A percentile compares a stretch with the other conserved stretches of the same genome.
These are phyloP conservation scores for Oryza coarctata DNA, from an alignment of 176 grass and related monocot genomes.

Conservation along the genomic window DNA sequence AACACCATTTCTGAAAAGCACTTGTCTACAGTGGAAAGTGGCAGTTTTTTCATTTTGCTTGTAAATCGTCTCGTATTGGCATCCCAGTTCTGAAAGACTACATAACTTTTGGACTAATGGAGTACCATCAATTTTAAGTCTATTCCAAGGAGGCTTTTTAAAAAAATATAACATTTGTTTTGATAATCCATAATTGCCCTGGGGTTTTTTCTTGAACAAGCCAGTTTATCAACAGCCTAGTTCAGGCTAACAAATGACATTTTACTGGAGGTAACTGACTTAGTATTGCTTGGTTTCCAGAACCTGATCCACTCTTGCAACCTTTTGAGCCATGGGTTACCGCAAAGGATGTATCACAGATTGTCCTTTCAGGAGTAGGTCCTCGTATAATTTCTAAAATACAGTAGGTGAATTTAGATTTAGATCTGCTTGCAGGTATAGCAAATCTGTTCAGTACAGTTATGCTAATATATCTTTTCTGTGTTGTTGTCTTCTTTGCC, in stretches of 20 bases:
- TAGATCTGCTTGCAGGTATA: neutral
- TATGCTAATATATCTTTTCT: constrained; percentile 22
- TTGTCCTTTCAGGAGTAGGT: neutral
- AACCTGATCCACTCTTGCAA: neutral
- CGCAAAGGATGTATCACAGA: neutral
- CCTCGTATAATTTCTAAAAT: neutral
- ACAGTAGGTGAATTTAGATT: neutral
- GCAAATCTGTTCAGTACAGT: neutral
- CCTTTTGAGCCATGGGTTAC: neutral
- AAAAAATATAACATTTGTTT: neutral
- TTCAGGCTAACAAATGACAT: neutral
- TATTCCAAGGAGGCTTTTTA: neutral
- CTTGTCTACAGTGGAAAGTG: neutral
- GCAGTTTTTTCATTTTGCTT: neutral
- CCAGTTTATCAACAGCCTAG: neutral
- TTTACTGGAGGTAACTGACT: neutral
- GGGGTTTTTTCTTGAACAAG: constrained; percentile 9
- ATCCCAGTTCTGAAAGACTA: neutral
- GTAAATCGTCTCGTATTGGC: neutral
- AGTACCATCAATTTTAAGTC: neutral
- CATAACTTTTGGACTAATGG: neutral
- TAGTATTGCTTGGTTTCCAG: neutral
- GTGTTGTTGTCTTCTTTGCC: constrained; percentile 4
- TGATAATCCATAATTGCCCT: constrained; percentile 1
- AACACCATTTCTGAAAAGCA: neutral